Evolutionary conservation across 2,329 filamentous ascomycete genomes (phyloP), one percentile per base, ranked within the genome.

Genomic region (Diaporthe eres): DNA sequence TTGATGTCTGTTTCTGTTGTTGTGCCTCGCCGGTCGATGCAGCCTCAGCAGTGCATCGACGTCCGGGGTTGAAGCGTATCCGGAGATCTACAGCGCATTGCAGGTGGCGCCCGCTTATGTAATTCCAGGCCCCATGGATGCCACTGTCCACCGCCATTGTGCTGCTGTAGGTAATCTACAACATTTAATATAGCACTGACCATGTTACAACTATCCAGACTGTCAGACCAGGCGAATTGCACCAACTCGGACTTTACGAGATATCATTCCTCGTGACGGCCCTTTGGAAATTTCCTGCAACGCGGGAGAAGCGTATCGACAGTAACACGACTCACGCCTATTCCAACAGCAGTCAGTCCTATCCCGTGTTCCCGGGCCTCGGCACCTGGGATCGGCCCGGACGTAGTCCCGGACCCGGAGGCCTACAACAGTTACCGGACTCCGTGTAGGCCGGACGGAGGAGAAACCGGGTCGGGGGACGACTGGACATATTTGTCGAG

Each of bases 101-200:
- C 34, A 70, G 63, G 47, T 53, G 65, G 65, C 34, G 4, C 49
- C 34, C 47, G 65, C 65, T 70, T 70, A 70, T 70, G 65, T 70
- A 70, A 70, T 70, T 47, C 34, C 31, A 28, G 47, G 63, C 63
- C 63, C 34, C 63, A 6, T 34, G n/a, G 22, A 31, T 63, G 34
- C 19, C 17, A 37, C 12, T 37, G 9, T 39, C 31, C 9, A 1
- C 12, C 51, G 51, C 55, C 28, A 8, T 10, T 9, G 13, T 28
- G 60, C 39, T 47, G 8, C 57, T 58, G 37, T 39, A 39, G 19
- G 2, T 7, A 17, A 15, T 13, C 58, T 25, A n/a, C 17, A 34
- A 3, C 19, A 61, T 12, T 17, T 9, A 25, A 42, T 12, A 17
- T 22, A 25, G 25, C 34, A 10, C 34, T 13, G 44, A 3, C n/a